These are phyloP conservation scores for Purshia tridentata DNA, from an alignment of 306 rosid species.

Conservation along the genomic window DNA sequence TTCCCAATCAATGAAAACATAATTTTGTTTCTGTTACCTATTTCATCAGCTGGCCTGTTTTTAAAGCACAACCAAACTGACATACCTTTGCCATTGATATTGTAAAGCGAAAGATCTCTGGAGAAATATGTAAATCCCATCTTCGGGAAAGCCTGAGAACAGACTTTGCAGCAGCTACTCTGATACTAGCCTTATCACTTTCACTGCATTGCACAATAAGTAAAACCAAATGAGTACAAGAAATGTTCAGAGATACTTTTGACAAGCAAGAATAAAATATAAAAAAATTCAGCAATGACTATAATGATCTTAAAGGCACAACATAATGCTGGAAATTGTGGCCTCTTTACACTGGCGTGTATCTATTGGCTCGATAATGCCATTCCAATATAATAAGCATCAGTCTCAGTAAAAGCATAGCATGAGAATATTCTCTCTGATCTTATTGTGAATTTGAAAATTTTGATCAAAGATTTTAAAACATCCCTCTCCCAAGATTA, in stretches of 20 bases:
- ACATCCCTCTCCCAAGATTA: not conserved
- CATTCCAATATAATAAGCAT: not conserved
- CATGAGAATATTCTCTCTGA: not conserved
- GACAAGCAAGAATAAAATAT: not conserved
- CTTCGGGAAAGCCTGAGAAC: conserved; percentile 72
- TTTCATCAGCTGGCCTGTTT: too few species aligned
- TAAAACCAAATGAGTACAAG: conserved; percentile 19
- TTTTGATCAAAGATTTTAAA: not conserved
- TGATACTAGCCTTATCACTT: conserved; percentile 49
- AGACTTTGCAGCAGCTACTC: conserved; percentile 85
- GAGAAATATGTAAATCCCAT: conserved; percentile 84
- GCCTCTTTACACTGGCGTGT: not conserved
- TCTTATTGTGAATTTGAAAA: not conserved
- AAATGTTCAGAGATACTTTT: not conserved
- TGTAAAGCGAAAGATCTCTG: conserved; percentile 54
- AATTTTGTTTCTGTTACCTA: too few species aligned
- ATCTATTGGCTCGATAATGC: not conserved
- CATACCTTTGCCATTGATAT: conserved; percentile 68
- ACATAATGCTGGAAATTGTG: not conserved
- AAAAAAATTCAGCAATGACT: not conserved
- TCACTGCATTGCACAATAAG: conserved; percentile 46
- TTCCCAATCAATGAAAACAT: too few species aligned
- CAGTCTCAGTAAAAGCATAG: not conserved
- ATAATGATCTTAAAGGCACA: not conserved
- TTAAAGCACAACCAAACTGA: conserved; percentile 18